Evolutionary conservation across 257 asterid species (phyloP).

Genomic region (Solanum sitiens): DNA sequence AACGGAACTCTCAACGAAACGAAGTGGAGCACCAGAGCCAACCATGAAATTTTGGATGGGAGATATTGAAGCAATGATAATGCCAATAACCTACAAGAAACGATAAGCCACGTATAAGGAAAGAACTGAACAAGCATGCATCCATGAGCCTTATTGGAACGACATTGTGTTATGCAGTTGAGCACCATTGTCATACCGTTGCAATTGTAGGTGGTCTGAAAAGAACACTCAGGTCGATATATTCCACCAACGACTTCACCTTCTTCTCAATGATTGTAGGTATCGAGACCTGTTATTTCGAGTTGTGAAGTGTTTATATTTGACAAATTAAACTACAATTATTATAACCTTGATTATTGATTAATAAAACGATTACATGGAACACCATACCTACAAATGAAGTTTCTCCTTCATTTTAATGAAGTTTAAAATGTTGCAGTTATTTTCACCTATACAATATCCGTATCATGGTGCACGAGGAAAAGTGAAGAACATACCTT

Average conservation of each 20-base stretch:
- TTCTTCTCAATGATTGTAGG: slow-evolving; percentile 4
- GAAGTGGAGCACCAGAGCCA: slow-evolving; percentile 22
- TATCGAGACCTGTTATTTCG: slow-evolving; percentile 3
- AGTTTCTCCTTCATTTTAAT: neutral
- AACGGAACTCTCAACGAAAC: slow-evolving; percentile 13
- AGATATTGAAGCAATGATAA: slow-evolving; percentile 10
- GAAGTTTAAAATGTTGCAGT: neutral
- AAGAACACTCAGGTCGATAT: slow-evolving; percentile 10
- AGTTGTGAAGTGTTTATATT: neutral
- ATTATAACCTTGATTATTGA: neutral
- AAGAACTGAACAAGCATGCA: neutral
- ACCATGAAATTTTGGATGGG: slow-evolving; percentile 16
- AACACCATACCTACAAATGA: neutral
- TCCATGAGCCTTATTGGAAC: neutral
- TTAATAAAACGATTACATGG: neutral
- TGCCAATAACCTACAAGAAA: slow-evolving; percentile 19
- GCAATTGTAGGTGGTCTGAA: slow-evolving; percentile 35
- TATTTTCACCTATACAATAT: neutral
- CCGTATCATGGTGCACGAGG: neutral
- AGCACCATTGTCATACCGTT: slow-evolving; percentile 14
- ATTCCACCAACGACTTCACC: slow-evolving; percentile 1
- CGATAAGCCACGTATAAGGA: neutral
- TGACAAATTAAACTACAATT: neutral
- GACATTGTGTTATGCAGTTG: neutral
- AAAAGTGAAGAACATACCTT: neutral